Conservation (phyloP, 2,329 filamentous ascomycete genomes). For the Ceratocystiopsis brevicomis region DNA sequence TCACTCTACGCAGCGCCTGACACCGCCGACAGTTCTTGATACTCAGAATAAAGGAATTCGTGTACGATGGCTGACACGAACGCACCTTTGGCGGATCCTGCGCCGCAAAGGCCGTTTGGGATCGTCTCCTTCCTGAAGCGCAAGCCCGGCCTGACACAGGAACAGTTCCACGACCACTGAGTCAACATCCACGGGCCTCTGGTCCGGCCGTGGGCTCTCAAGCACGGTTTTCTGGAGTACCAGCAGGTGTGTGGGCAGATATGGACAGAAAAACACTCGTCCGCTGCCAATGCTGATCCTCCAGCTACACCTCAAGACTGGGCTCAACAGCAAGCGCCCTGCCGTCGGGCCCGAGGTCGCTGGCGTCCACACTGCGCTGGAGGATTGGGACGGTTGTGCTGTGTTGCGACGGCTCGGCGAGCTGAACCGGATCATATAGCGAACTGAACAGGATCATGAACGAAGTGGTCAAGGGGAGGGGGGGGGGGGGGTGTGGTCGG, state of each 20-base stretch:
- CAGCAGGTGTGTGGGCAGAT: conserved; percentile 11
- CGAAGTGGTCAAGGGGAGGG: no score
- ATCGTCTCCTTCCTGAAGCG: conserved; percentile 5
- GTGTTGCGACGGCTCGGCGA: conserved; percentile 12
- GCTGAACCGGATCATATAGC: conserved; percentile 9
- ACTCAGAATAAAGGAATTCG: no score
- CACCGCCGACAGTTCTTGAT: no score
- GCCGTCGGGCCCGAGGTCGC: conserved; percentile 3
- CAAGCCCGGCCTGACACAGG: conserved; percentile 13
- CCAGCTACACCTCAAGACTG: conserved; percentile 12
- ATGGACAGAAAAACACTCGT: neutral
- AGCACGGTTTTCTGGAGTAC: conserved; percentile 16
- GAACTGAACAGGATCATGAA: no score
- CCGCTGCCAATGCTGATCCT: neutral
- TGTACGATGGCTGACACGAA: no score
- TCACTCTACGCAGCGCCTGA: no score
- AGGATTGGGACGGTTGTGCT: conserved; percentile 15
- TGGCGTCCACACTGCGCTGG: conserved; percentile 5
- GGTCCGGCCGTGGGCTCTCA: conserved; percentile 16
- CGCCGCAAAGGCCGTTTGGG: neutral
- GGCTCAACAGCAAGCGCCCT: conserved; percentile 10
- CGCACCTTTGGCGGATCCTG: no score
- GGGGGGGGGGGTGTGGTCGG: no score
- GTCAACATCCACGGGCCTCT: conserved; percentile 15
- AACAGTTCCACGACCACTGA: conserved; percentile 18